These are phyloP conservation scores for Cajanus cajan DNA, from an alignment of 306 rosid species.

Conservation along the genomic window DNA sequence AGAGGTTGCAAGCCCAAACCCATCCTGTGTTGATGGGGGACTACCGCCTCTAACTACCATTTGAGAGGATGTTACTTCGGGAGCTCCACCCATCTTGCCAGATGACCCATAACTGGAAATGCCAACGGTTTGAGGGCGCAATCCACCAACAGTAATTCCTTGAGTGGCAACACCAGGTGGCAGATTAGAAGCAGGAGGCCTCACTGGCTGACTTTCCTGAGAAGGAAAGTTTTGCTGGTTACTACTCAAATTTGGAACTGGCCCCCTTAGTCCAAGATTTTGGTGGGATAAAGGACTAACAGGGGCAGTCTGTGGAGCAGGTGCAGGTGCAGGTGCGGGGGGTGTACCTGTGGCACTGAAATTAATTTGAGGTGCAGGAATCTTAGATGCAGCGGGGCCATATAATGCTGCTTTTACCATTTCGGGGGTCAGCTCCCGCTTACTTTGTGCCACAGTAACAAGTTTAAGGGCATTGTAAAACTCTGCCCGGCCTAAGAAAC, in stretches of 20 bases:
- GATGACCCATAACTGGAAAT: slow-evolving; percentile 49
- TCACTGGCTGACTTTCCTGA: slow-evolving; percentile 36
- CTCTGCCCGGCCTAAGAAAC: slow-evolving; percentile 81
- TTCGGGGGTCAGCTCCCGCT: slow-evolving; percentile 82
- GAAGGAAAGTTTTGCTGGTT: slow-evolving; percentile 48
- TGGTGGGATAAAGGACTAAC: slow-evolving; percentile 49
- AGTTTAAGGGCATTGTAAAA: slow-evolving; percentile 98
- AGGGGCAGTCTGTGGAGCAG: slow-evolving; percentile 41
- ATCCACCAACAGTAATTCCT: slow-evolving; percentile 49
- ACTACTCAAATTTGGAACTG: slow-evolving; percentile 42
- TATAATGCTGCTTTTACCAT: slow-evolving; percentile 89
- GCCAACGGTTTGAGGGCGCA: slow-evolving; percentile 37
- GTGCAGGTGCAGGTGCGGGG: slow-evolving; percentile 37
- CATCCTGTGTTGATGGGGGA: slow-evolving; percentile 48
- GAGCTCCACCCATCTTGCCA: slow-evolving; percentile 50
- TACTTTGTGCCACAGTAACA: slow-evolving; percentile 97
- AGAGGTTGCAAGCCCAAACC: slow-evolving; percentile 53
- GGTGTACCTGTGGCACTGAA: slow-evolving; percentile 49
- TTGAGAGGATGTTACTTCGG: slow-evolving; percentile 40
- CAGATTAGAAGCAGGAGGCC: slow-evolving; percentile 55
- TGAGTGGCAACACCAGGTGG: slow-evolving; percentile 43
- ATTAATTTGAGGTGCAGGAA: slow-evolving; percentile 92
- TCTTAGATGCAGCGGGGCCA: slow-evolving; percentile 89
- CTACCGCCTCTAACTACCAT: slow-evolving; percentile 46
- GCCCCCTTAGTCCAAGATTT: slow-evolving; percentile 50